Evolutionary conservation across 768 basidiomycete species (phyloP).

Genomic region (Lanmaoa pseudosensibilis): DNA sequence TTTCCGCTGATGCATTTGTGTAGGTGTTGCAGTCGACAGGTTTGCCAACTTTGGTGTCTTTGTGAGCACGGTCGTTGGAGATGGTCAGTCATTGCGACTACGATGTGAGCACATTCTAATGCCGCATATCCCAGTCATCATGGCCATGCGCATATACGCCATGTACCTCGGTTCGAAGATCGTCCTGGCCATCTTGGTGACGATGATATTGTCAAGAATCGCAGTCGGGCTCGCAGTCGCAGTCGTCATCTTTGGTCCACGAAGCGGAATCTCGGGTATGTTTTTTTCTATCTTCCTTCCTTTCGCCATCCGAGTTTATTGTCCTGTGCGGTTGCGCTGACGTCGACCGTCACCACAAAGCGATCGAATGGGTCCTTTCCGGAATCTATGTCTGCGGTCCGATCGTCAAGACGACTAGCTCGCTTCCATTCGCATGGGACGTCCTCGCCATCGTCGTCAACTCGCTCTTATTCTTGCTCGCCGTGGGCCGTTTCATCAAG

Average conservation of each 20-base stretch:
- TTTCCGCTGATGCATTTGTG: not conserved
- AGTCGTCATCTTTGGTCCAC: conserved; percentile 13
- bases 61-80: conserved; percentile 5
- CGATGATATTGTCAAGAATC: conserved; percentile 5
- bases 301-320: no score
- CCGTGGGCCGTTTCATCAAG: conserved; percentile 12
- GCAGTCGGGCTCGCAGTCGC: conserved; percentile 9
- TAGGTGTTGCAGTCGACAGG: conserved; percentile 11
- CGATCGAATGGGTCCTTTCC: conserved; percentile 18
- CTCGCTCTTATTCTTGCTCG: conserved; percentile 18
- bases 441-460: conserved; percentile 10
- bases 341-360: not conserved
- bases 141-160: conserved; percentile 21
- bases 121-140: conserved; percentile 6
- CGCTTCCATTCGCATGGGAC: conserved; percentile 17
- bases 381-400: conserved; percentile 15
- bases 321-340: not conserved
- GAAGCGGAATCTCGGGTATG: conserved; percentile 19
- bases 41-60: conserved; percentile 18
- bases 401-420: not conserved
- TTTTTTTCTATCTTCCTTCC: not conserved
- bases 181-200: conserved; percentile 8
- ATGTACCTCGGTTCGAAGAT: conserved; percentile 19
- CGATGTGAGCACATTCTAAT: not conserved
- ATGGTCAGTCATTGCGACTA: conserved; percentile 5